Base-by-base conservation (phyloP, 495 filamentous ascomycete genomes). In the Lentithecium fluviatile region DNA sequence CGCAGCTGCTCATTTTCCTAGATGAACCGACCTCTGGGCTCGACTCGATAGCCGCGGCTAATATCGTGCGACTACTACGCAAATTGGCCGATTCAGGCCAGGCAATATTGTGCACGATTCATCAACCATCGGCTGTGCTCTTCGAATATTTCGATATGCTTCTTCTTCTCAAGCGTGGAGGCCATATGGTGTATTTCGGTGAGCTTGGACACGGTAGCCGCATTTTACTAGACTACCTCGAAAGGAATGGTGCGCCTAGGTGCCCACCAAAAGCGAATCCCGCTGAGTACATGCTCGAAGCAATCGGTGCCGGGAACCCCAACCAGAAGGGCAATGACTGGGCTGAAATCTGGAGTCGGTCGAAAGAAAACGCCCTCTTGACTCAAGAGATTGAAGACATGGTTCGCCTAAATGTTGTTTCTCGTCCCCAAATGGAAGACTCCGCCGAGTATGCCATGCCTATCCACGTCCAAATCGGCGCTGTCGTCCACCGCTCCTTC, bases 201-300 rank as follows among this genome's bases (percentile, higher is more conserved):
- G 40, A 43, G 40, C 40, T 43, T 20, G 40, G 40, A 43, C 40
- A 43, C 40, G 40, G 40, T 43, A 43, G 40, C 40, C 40, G 40
- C 40, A 43, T 13, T 15, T 13, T 43, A 6, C 13, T 43, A 1
- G 62, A 77, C 11, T 85, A 84, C 56, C 83, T 85, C 46, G 68
- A 73, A 4, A 71, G 77, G 19, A 78, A 84, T 50, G 78, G 78
- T 13, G 82, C 79, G 4, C 71, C 75, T 0, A 43, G 13, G 40
- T 80, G 78, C 60, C 75, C 75, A 1, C 68, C 66, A 0, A 75
- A 79, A 20, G 75, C 74, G 6, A 88, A 88, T 61, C 82, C 82
- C 1, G 83, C 83, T 0, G 83, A 85, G 54, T 78, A 82, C 50
- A 80, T 84, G 52, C 76, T 84, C 29, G 80, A 82, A 11, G 79